Percentiles rank a stretch among this genome's conserved stretches.
phyloP scores from a whole-genome alignment of 2,329 filamentous ascomycete genomes.

The Fusarium luffae region DNA sequence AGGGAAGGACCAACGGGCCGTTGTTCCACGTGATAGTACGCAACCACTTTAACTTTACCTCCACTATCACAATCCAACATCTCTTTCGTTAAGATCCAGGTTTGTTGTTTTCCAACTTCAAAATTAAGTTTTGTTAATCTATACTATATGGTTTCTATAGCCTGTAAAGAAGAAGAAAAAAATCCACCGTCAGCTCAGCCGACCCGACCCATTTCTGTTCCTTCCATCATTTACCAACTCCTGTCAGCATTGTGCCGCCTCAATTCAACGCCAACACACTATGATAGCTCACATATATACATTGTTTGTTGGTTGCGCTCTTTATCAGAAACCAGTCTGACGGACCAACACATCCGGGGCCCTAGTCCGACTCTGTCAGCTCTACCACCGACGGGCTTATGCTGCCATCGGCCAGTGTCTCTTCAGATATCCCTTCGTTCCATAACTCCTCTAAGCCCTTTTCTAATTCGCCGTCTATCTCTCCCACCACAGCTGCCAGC shows the following conservation, averaged over 20 bases:
- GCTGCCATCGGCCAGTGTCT: conserved; percentile 28
- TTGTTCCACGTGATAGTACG: conserved; percentile 37
- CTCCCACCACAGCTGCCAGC: conserved; percentile 54
- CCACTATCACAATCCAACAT: background rate
- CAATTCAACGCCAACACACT: conserved; percentile 10
- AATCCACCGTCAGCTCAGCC: background rate
- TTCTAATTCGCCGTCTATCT: conserved; percentile 55
- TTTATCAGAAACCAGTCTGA: conserved; percentile 21
- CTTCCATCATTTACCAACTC: conserved; percentile 1
- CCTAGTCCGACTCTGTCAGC: conserved; percentile 42
- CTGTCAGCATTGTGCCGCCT: background rate
- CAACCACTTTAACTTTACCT: conserved; percentile 9
- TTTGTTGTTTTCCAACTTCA: background rate
- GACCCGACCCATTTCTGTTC: background rate
- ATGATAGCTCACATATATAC: conserved; percentile 29
- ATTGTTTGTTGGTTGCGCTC: background rate
- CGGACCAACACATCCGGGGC: conserved; percentile 10
- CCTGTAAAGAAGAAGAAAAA: background rate
- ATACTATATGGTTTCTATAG: conserved; percentile 8
- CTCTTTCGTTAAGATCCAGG: background rate
- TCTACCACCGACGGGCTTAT: conserved; percentile 42
- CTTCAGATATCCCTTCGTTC: conserved; percentile 51
- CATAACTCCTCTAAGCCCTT: conserved; percentile 54
- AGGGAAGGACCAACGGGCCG: conserved; percentile 12
- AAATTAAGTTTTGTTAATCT: background rate